Base-by-base conservation (phyloP, 768 basidiomycete species). In the Pleurotus sapidus region DNA sequence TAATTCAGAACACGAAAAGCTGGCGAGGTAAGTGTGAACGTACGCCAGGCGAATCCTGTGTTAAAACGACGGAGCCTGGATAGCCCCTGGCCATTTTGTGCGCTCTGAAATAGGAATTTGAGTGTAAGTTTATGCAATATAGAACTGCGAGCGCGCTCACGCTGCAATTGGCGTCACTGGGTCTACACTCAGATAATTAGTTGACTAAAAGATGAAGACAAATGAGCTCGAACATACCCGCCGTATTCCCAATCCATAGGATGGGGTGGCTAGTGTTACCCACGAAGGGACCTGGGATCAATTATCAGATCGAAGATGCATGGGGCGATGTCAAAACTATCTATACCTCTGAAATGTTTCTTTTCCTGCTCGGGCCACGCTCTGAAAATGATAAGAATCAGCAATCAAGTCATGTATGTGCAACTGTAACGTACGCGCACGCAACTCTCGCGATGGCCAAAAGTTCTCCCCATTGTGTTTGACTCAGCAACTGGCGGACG, bases 1-100 rank as follows among this genome's bases (percentile, higher is more conserved):
- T 42, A 11, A 18, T n/a, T 30, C 7, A 20, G 30, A 8, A 49
- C 27, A 37, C 9, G 15, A 6, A 18, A 37, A 2, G 23, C 12
- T 23, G 0, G 17, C 15, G 9, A 18, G 15, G 23, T 17, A 7
- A 11, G 20, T 64, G 15, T 18, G 6, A 23, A 23, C 71, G 23
- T 63, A 79, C 76, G 5, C 77, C 76, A 11, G 71, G 61, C 6
- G 74, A 75, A 23, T 77, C 73, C 57, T 78, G 76, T 5, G 73
- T 76, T 17, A 79, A 63, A 11, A 79, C 74, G 14, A 74, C 71
- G 2, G 76, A 73, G n/a, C 63, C 64, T 2, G 65, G 58, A 62
- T 77, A 78, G 5, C 69, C 69, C 46, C 63, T 58, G 0, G 74
- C 72, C 60, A 70, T 76, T 40, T 74, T 73, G 60, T 72, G 71